Conservation (phyloP, 441 rosid species). For the Pelargonium myrrhifolium region DNA sequence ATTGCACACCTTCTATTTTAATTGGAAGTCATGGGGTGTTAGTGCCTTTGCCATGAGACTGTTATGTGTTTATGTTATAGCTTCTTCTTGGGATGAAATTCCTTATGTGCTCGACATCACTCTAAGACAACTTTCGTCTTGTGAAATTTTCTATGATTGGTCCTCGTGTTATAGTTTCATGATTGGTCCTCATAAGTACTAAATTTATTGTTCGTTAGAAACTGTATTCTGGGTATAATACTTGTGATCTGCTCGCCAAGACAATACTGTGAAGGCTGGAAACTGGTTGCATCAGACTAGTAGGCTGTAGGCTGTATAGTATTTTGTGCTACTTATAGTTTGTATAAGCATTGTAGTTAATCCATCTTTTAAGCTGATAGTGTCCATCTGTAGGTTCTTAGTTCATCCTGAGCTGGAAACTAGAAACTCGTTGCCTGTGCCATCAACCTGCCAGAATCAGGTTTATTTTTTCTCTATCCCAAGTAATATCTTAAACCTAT, state of each 20-base stretch:
- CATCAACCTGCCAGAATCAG: constrained; percentile 85
- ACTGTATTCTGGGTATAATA: not conserved
- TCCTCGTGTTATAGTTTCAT: too few relatives aligned
- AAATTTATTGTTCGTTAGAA: not conserved
- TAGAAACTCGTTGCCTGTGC: constrained; percentile 68
- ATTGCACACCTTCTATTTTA: not conserved
- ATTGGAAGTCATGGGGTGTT: not conserved
- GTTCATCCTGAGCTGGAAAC: constrained; percentile 89
- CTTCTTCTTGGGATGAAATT: not conserved
- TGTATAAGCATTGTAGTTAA: constrained; percentile 9
- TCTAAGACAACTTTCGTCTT: not conserved
- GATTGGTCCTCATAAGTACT: not conserved
- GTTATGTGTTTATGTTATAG: too few relatives aligned
- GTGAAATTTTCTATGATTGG: too few relatives aligned
- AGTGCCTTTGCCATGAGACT: not conserved
- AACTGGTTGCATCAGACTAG: not conserved
- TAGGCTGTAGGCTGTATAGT: not conserved
- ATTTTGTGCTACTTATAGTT: constrained; percentile 9
- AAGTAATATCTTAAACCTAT: constrained; percentile 1
- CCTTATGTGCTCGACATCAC: not conserved
- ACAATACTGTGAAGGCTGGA: not conserved
- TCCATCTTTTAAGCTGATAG: constrained; percentile 16
- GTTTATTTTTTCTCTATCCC: constrained; percentile 28
- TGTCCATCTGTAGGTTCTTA: constrained; percentile 52
- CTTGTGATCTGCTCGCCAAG: not conserved